Base-by-base conservation (phyloP, 768 basidiomycete species). In the Naganishia friedmannii region DNA sequence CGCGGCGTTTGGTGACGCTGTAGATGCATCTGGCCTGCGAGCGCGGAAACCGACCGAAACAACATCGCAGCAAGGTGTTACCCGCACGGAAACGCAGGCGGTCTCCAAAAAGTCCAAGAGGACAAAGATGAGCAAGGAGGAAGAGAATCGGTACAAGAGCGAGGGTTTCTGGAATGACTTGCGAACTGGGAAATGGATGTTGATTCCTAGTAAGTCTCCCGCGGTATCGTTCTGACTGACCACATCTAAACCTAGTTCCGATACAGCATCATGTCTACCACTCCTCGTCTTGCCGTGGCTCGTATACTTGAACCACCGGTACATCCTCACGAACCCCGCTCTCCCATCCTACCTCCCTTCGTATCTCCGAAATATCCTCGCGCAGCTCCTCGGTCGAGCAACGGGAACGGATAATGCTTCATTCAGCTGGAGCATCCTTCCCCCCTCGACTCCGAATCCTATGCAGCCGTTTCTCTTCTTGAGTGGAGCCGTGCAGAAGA, bases 401-500 rank as follows among this genome's bases (percentile, higher is more conserved):
- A 21, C 60, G 12, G 39, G 60, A 1, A 12, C 48, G n/a, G 48
- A 51, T 12, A 51, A 51, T 21, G 60, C 37, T 17, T 29, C 60
- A 12, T 63, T 63, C 42, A 63, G 48, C 53, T 66, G 65, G 65
- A 71, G 69, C 19, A 29, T 77, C 28, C 53, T 74, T 26, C 26
- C 67, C 1, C 48, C 70, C 0, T 83, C 78, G 48, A 70, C 86
- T 5, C 74, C 83, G 19, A 97, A 96, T 78, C 93, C 92, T 0
- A 90, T 96, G 76, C 82, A 83, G 0, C 83, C 85, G 13, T 73
- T 93, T 28, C 84, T 98, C 73, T 86, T 90, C 73, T 84, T 93
- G 67, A 72, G 71, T 10, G 45, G 55, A 57, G 75, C 10, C 68
- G 74, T 68, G 74, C 77, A 10, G 74, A 71, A 66, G 34, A 66